Percentiles rank a stretch among this genome's conserved stretches.
Evolutionary conservation across 257 asterid genomes (phyloP).

Genomic region (Ehretia macrophylla): DNA sequence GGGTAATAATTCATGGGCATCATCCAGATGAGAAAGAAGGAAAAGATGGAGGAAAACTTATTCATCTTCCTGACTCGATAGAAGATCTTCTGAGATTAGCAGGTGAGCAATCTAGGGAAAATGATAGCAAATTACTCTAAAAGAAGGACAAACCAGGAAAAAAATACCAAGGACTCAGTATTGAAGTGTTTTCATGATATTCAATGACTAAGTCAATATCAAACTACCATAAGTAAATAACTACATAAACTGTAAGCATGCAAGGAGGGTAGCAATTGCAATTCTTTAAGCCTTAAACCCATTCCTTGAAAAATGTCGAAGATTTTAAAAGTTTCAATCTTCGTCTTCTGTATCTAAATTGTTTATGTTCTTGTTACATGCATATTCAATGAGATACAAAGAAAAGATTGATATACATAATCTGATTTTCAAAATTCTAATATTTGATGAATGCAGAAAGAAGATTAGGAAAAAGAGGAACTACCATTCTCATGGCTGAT

Average conservation of each 20-base stretch:
- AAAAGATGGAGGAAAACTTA: slow-evolving; percentile 57
- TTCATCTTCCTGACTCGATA: slow-evolving; percentile 76
- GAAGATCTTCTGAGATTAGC: slow-evolving; percentile 65
- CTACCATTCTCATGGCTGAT: slow-evolving; percentile 54
- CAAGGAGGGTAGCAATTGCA: no score
- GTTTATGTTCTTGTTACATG: not conserved
- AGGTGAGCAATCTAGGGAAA: slow-evolving; percentile 39
- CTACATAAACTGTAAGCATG: no score
- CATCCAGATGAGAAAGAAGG: slow-evolving; percentile 68
- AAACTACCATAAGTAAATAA: no score
- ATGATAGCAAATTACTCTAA: not conserved
- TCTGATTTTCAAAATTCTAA: not conserved
- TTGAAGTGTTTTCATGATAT: no score
- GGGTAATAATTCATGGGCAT: slow-evolving; percentile 84
- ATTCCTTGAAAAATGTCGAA: not conserved
- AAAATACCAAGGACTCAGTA: no score
- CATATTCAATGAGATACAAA: not conserved
- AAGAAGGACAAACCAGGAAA: no score
- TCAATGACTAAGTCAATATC: no score
- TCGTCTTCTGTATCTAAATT: no score
- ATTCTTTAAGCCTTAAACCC: no score
- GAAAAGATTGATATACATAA: not conserved
- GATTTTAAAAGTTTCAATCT: not conserved
- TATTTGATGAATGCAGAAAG: slow-evolving; percentile 47
- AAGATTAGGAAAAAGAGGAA: slow-evolving; percentile 62